Evolutionary conservation across 257 asterid genomes (phyloP), one percentile per base, ranked within the genome.

Genomic region (Salvia rosmarinus): DNA sequence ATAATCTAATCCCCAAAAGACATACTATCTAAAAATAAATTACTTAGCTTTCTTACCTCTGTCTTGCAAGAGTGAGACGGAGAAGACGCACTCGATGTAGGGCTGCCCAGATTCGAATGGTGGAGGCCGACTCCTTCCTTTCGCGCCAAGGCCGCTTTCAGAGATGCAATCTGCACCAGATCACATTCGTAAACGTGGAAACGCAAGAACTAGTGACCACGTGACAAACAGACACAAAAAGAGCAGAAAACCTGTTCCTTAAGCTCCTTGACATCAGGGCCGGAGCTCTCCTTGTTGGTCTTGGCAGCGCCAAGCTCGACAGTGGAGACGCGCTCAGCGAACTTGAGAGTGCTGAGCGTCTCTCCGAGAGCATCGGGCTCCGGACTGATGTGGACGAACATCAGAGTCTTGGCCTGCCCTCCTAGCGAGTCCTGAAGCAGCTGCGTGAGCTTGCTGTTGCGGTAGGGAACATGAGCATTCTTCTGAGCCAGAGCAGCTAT

Each of bases 401-500:
- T 85, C 12, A 88, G 84, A 4, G 95, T 88, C 82, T 88, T 88
- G 19, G 91, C 95, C 74, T 85, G 92, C 12, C 92, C 92, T 43
- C 92, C 89, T 12, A 87, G 82, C 55, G 91, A 85, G 65, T 78
- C 85, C 71, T 87, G 89, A 54, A 87, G 91, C 76, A 85, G 54
- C 77, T 87, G 91, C 2, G 94, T 87, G 4, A 85, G 89, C 76
- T 87, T 85, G 71, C 86, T 85, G 64, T 85, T 83, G 64, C 94
- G 73, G 74, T 78, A 85, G 4, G 89, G 90, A 17, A 85, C 83
- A 59, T 87, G 93, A 1, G 86, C 44, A 49, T 68, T 77, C 78
- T 83, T 85, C 62, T 83, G 88, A 11, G 88, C 84, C 34, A 87
- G 84, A 49, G 90, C 76, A 21, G 85, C 58, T 44, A 87, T 87